Conservation (phyloP, 1,284 basidiomycete genomes). For the Rhodotorula sp. region DNA sequence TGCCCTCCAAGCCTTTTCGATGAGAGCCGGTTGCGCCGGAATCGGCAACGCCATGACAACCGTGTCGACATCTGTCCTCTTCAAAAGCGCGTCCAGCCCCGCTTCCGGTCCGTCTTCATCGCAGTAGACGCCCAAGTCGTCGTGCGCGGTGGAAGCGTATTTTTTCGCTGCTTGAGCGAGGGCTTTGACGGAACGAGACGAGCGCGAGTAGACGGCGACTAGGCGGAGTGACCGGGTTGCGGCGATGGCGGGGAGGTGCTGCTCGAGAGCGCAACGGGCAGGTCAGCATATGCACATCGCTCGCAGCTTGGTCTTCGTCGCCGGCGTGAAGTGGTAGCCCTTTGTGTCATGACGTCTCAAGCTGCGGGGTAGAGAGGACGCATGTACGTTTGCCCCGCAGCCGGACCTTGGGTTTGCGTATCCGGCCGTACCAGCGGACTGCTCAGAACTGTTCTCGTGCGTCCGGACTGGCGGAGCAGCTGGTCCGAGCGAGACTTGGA, state of each 20-base stretch:
- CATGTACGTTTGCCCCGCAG: no score
- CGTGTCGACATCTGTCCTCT: conserved; percentile 64
- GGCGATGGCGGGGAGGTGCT: conserved; percentile 41
- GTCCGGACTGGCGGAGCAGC: no score
- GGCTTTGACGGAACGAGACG: conserved; percentile 16
- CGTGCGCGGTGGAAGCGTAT: background rate
- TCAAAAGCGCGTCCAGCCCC: conserved; percentile 63
- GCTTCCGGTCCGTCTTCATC: conserved; percentile 48
- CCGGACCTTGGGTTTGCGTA: no score
- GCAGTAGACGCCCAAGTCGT: conserved; percentile 58
- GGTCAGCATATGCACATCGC: background rate
- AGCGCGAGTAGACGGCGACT: conserved; percentile 42
- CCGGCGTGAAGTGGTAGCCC: background rate
- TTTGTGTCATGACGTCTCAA: background rate
- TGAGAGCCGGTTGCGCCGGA: conserved; percentile 65
- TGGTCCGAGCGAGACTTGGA: no score
- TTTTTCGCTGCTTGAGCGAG: conserved; percentile 43
- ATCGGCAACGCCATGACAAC: conserved; percentile 79
- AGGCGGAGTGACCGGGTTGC: conserved; percentile 14
- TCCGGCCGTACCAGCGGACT: no score
- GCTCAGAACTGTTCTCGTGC: no score
- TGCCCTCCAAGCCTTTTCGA: conserved; percentile 58
- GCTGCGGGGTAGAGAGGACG: background rate
- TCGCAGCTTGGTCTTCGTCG: background rate
- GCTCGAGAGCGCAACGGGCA: background rate